Base-by-base conservation (phyloP, 2,329 filamentous ascomycete species). In the Plenodomus lindquistii region DNA sequence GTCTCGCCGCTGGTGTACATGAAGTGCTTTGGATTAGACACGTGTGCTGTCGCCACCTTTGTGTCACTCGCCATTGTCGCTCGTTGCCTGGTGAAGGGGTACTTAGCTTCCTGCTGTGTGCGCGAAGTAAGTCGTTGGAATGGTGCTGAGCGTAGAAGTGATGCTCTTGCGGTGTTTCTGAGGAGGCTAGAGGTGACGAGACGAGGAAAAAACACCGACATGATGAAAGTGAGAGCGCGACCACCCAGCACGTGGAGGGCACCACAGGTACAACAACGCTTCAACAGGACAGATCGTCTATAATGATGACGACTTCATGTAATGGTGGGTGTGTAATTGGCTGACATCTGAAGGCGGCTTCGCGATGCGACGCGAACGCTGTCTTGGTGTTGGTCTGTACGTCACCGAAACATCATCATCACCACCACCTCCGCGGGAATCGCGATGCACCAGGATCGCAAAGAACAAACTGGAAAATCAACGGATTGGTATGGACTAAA, bases 1-100 rank as follows among this genome's bases (percentile, higher is more conserved):
- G 71, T 77, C 16, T 72, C 67, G 29, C 81, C 81, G 0, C 79
- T 81, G 4, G 81, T 82, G 35, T 72, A 65, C 56, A 73, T 69
- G 51, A 67, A 73, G 37, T 74, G 70, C 42, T 71, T 36, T 6
- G 69, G 59, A 34, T 59, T 40, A 2, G 56, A 48, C n/a, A 46
- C 55, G 11, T 52, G 42, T 27, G 53, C 42, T 27, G 47, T 50
- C 4, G 47, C 42, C 24, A 50, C 42, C 9, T 42, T 17, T 29
- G 35, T 35, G n/a, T 50, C 47, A 19, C 19, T 24, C 36, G 44
- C 55, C 57, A 63, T 60, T 2, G 41, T 55, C 37, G 44, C 48
- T 50, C 45, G 43, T 39, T 53, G 50, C 36, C 22, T 40, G 2
- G 37, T 13, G 19, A 21, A 40, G 4, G 40, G 36, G 39, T 42